Evolutionary conservation across 2,329 filamentous ascomycete species (phyloP).

Genomic region (Biscogniauxia mediterranea): DNA sequence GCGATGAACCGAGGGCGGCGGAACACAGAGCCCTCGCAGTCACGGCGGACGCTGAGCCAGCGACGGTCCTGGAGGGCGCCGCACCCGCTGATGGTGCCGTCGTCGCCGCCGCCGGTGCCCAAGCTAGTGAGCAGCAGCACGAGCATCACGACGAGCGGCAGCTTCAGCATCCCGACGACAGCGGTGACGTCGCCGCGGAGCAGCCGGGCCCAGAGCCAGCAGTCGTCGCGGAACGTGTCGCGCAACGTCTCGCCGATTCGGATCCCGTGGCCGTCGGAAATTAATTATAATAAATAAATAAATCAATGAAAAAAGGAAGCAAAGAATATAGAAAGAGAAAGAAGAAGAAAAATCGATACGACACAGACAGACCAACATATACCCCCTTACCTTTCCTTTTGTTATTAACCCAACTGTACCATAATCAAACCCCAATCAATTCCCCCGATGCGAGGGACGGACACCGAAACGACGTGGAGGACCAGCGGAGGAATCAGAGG

Average conservation of each 20-base stretch:
- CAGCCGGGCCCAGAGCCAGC: background rate
- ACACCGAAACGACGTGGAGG: too few relatives aligned
- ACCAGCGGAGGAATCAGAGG: too few relatives aligned
- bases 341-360: too few relatives aligned
- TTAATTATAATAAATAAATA: too few relatives aligned
- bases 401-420: too few relatives aligned
- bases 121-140: background rate
- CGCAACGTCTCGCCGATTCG: background rate
- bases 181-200: background rate
- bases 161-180: background rate
- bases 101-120: background rate
- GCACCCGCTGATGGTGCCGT: slow-evolving; percentile 14
- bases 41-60: background rate
- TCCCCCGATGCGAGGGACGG: too few relatives aligned
- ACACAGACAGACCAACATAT: too few relatives aligned
- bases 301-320: background rate
- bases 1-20: slow-evolving; percentile 2
- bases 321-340: background rate
- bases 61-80: slow-evolving; percentile 11
- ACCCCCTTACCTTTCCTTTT: too few relatives aligned
- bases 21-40: slow-evolving; percentile 10
- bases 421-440: too few relatives aligned
- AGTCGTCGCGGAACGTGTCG: background rate
- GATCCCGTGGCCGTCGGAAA: background rate
- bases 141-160: background rate